Evolutionary conservation across 192 early-diverging fungal genomes (phyloP), one percentile per base, ranked within the genome.

Genomic region (Umbelopsis ramanniana): DNA sequence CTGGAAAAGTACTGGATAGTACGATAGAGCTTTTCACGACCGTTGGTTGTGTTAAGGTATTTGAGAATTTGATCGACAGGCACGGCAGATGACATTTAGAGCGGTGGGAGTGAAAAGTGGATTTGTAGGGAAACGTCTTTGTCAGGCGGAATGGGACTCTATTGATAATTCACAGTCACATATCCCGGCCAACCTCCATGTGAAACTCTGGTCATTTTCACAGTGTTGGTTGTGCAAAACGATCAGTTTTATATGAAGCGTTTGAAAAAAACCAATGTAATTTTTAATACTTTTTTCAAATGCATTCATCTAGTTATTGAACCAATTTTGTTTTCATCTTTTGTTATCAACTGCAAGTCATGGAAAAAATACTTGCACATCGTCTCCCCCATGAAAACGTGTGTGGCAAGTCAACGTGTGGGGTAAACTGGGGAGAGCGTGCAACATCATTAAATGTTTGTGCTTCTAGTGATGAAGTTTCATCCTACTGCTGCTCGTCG

Each of bases 1-100:
- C 57, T 93, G 11, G 92, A 83, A 76, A 93, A 90, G 84, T 95
- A 95, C 79, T 98, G 96, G 24, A 93, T 86, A 55, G 92, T 83
- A 72, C 95, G 89, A 77, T 90, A 90, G n/a, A 84, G 71, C 73
- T 93, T 92, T 75, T 94, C 93, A 70, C 93, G 91, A 35, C 92
- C 93, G 19, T 82, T 81, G 22, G 90, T 89, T 26, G 86, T 90
- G 73, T 74, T 79, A 15, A 88, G 79, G 79, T 79, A 93, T 68
- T 85, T 63, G 33, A 74, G 74, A 19, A 79, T 48, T 37, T 69
- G 63, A 47, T 79, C 77, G n/a, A 79, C 73, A 37, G 57, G 57
- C 11, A 63, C 57, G 33, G 57, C 26, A 17, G 57, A 63, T 63
- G 57, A 63, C 57, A 63, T 63, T 29, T 7, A 11, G 40, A 35